Percentiles rank a stretch among this genome's conserved stretches.
phyloP scores from a whole-genome alignment of 176 grass and related monocot genomes.

The Avena sativa region DNA sequence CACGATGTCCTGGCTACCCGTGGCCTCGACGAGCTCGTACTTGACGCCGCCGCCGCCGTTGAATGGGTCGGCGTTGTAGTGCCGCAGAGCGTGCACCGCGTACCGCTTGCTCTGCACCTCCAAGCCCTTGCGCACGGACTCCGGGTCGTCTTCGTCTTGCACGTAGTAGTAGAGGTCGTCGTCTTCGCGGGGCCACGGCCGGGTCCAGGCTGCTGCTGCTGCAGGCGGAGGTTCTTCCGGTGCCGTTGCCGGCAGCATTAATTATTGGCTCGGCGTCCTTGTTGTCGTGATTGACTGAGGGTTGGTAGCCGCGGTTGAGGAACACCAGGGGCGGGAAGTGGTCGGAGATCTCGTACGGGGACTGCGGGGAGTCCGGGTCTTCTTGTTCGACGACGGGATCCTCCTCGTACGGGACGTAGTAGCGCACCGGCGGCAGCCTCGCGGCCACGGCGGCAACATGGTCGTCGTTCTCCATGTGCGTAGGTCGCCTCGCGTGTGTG shows the following conservation, averaged over 20 bases:
- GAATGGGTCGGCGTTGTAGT: neutral
- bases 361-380: neutral
- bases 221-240: neutral
- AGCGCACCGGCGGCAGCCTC: neutral
- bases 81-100: neutral
- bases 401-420: neutral
- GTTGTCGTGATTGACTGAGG: too few relatives aligned
- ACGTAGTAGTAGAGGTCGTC: neutral
- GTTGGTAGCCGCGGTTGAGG: neutral
- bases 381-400: neutral
- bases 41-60: neutral
- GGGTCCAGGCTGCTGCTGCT: too few relatives aligned
- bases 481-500: too few relatives aligned
- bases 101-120: neutral
- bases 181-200: neutral
- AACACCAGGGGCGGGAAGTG: neutral
- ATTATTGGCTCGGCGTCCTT: neutral
- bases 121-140: neutral
- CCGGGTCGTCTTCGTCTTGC: neutral
- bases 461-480: neutral
- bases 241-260: neutral
- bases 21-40: conserved; percentile 11
- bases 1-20: neutral
- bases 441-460: neutral
- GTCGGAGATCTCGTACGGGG: neutral